These are phyloP conservation scores for Apiosordaria backusii DNA, from an alignment of 495 filamentous ascomycete species.

Conservation along the genomic window DNA sequence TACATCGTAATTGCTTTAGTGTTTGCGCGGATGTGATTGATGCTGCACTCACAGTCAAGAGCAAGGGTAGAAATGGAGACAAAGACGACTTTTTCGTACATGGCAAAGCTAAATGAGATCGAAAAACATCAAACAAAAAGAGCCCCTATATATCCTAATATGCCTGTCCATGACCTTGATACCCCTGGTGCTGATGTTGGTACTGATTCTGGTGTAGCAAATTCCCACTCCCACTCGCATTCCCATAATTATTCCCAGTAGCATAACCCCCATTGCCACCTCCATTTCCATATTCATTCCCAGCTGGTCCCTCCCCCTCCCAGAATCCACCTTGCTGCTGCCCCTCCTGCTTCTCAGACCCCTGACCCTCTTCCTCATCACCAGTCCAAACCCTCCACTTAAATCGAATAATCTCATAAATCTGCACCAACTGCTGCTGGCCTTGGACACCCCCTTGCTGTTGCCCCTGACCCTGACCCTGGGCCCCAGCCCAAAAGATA, in stretches of 20 bases:
- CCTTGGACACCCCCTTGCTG: not conserved
- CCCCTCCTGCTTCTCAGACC: not conserved
- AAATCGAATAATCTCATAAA: slow-evolving; percentile 22
- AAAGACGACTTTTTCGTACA: too few relatives aligned
- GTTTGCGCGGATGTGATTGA: too few relatives aligned
- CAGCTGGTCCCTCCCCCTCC: not conserved
- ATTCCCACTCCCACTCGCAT: not conserved
- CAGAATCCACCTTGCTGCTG: not conserved
- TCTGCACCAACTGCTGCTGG: slow-evolving; percentile 11
- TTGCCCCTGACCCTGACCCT: not conserved
- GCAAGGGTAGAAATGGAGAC: too few relatives aligned
- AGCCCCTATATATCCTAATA: not conserved
- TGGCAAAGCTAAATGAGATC: not conserved
- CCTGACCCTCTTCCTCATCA: not conserved
- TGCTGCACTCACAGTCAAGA: too few relatives aligned
- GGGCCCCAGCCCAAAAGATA: slow-evolving; percentile 16
- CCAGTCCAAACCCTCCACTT: slow-evolving; percentile 12
- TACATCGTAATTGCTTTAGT: too few relatives aligned
- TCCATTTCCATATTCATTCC: not conserved
- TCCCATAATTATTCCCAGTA: not conserved
- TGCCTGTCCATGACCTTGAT: not conserved
- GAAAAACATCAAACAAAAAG: not conserved
- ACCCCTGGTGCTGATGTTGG: not conserved
- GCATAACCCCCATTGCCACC: not conserved
- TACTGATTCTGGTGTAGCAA: not conserved